Evolutionary conservation across 805 yeast species (phyloP).

Genomic region (Diddensiella transvaalensis): DNA sequence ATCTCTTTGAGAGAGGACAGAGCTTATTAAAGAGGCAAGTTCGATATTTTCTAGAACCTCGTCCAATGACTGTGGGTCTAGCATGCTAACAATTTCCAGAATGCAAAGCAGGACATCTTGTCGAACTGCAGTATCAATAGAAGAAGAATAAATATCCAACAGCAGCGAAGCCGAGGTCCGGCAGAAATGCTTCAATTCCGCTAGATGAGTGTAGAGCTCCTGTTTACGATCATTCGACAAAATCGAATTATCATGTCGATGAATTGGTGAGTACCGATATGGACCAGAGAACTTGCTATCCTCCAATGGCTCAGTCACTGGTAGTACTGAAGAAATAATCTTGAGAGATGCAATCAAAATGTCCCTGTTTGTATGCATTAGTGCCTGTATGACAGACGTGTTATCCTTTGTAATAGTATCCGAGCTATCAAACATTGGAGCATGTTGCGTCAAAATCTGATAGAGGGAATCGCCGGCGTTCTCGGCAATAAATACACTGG

Average conservation of each 20-base stretch:
- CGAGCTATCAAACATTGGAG: constrained; percentile 29
- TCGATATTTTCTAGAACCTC: constrained; percentile 26
- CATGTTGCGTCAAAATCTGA: constrained; percentile 49
- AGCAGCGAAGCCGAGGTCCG: constrained; percentile 38
- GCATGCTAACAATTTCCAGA: constrained; percentile 47
- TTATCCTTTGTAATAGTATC: constrained; percentile 26
- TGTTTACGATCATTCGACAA: constrained; percentile 33
- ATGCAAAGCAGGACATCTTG: constrained; percentile 53
- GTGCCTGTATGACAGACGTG: constrained; percentile 55
- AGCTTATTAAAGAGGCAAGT: constrained; percentile 29
- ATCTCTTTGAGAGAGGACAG: constrained; percentile 32
- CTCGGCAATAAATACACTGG: constrained; percentile 41
- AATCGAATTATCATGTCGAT: neutral
- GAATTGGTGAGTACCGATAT: constrained; percentile 6
- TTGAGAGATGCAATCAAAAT: constrained; percentile 51
- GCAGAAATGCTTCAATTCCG: constrained; percentile 16
- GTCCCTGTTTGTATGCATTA: constrained; percentile 73
- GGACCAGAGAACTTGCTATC: constrained; percentile 18
- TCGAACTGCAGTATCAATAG: constrained; percentile 65
- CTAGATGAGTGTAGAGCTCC: constrained; percentile 32
- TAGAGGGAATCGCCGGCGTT: constrained; percentile 47
- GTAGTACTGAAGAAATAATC: constrained; percentile 56
- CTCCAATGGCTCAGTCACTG: constrained; percentile 30
- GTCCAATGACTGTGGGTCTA: constrained; percentile 27
- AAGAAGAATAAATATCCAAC: constrained; percentile 63